Percentiles rank a stretch among this genome's conserved stretches.
Conservation (phyloP, 768 basidiomycete genomes). For the Tephrocybe rancida region DNA sequence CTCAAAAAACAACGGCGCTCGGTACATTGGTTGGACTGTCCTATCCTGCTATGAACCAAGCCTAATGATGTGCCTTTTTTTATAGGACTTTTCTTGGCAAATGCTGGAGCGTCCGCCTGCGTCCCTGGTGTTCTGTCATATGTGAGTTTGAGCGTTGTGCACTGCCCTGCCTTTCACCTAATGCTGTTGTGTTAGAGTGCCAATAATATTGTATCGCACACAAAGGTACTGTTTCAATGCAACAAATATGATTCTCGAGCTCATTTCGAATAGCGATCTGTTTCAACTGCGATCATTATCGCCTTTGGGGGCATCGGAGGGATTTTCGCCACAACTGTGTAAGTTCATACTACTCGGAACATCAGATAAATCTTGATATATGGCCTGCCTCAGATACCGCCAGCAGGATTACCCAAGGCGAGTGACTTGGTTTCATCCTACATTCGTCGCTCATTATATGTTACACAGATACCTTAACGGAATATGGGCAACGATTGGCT, state of each 20-base stretch:
- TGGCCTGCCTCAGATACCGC: conserved; percentile 20
- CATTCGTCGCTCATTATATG: not conserved
- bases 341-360: not conserved
- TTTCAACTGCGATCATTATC: conserved; percentile 38
- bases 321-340: conserved; percentile 40
- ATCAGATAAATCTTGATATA: not conserved
- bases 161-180: not conserved
- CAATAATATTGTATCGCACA: conserved; percentile 38
- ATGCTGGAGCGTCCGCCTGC: conserved; percentile 35
- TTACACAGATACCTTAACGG: conserved; percentile 24
- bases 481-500: conserved; percentile 37
- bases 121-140: conserved; percentile 41
- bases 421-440: not conserved
- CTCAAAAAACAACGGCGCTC: conserved; percentile 24
- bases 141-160: conserved; percentile 21
- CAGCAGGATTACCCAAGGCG: conserved; percentile 36
- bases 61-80: not conserved
- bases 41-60: not conserved
- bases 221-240: conserved; percentile 21
- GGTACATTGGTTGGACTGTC: conserved; percentile 29
- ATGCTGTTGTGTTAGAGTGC: conserved; percentile 24
- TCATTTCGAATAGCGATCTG: conserved; percentile 33
- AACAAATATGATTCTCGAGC: not conserved
- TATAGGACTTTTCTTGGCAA: conserved; percentile 32
- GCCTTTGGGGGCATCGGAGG: conserved; percentile 40